These are phyloP conservation scores for Trichophyton verrucosum DNA, from an alignment of 2,329 filamentous ascomycete genomes.

Conservation along the genomic window DNA sequence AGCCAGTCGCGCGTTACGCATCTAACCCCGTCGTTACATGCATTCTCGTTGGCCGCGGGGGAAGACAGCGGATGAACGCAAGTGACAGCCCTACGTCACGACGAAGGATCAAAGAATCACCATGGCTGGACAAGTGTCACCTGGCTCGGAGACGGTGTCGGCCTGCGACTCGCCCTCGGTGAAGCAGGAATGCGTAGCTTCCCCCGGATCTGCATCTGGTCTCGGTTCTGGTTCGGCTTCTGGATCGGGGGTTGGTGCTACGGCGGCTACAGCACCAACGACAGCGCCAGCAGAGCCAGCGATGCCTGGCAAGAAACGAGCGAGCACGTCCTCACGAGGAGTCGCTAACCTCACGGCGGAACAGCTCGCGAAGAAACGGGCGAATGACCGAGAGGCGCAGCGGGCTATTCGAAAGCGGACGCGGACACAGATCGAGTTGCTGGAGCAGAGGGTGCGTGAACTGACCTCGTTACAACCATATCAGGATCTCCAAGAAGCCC, in stretches of 20 bases:
- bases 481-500: conserved; percentile 64
- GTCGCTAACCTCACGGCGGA: conserved; percentile 80
- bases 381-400: conserved; percentile 82
- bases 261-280: background rate
- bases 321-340: conserved; percentile 45
- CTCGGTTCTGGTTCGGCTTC: background rate
- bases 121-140: background rate
- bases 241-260: background rate
- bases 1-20: background rate
- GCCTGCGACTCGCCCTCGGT: background rate
- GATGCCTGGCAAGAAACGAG: conserved; percentile 9
- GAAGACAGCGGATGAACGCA: background rate
- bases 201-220: background rate
- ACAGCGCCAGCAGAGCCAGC: background rate
- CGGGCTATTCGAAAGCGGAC: conserved; percentile 73
- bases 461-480: conserved; percentile 71
- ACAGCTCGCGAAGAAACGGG: conserved; percentile 78
- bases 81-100: background rate
- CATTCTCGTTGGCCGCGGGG: background rate
- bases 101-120: background rate
- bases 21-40: background rate
- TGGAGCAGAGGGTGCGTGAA: conserved; percentile 61
- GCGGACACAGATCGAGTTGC: conserved; percentile 61
- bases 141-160: background rate
- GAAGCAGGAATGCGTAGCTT: background rate